phyloP scores from a whole-genome alignment of 345 rosid species.

The Anastatica hierochuntica region DNA sequence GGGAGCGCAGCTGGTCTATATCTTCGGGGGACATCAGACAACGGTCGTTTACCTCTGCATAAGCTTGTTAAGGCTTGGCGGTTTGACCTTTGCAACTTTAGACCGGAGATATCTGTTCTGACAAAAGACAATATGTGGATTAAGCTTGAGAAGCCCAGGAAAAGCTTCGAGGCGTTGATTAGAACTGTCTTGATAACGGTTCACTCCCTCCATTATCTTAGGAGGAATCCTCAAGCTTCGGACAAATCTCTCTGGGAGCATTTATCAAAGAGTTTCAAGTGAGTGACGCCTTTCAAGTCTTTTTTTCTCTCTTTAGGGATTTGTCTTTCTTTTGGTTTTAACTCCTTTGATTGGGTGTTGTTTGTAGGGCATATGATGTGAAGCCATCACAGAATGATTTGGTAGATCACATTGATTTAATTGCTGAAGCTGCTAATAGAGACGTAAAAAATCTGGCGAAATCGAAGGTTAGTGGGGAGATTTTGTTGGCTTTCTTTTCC shows the following conservation, averaged over 20 bases:
- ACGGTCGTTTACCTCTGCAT: constrained; percentile 47
- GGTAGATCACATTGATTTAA: constrained; percentile 50
- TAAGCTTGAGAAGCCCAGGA: constrained; percentile 68
- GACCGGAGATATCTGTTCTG: constrained; percentile 53
- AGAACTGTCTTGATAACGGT: constrained; percentile 47
- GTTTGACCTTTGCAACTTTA: constrained; percentile 43
- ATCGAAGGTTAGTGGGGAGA: constrained; percentile 46
- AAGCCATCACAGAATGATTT: constrained; percentile 74
- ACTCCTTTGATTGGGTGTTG: background rate
- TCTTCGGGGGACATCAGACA: constrained; percentile 51
- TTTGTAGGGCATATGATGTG: constrained; percentile 49
- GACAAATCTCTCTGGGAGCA: constrained; percentile 58
- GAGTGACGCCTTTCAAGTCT: background rate
- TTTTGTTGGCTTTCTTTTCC: constrained; percentile 3
- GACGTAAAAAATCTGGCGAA: constrained; percentile 37
- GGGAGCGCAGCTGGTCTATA: constrained; percentile 27
- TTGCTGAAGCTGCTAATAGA: constrained; percentile 52
- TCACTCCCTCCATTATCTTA: constrained; percentile 46
- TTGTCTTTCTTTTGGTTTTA: background rate
- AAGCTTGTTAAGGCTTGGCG: constrained; percentile 65
- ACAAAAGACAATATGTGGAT: constrained; percentile 56
- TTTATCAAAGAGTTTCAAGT: constrained; percentile 52
- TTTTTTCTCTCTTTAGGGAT: background rate
- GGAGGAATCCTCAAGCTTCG: constrained; percentile 45
- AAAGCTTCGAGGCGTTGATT: constrained; percentile 44